A percentile compares a stretch with the other conserved stretches of the same genome.
These are phyloP conservation scores for Termitomyces sp. DNA, from an alignment of 1,284 basidiomycete species.

Conservation along the genomic window DNA sequence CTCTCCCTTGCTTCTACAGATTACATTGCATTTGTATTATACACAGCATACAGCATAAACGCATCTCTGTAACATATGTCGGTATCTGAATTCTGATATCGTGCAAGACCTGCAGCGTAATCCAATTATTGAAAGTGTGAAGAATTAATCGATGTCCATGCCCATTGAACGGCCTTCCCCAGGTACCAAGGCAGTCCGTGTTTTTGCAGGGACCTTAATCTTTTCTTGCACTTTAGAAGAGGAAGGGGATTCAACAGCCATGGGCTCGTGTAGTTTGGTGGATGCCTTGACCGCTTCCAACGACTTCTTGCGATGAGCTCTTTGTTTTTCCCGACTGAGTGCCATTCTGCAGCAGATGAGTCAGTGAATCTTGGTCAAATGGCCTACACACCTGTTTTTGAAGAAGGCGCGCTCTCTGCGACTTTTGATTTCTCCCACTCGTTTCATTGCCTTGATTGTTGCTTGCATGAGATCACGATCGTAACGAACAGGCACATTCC, in stretches of 20 bases:
- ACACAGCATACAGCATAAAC: slow-evolving; percentile 16
- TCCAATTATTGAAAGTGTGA: slow-evolving; percentile 2
- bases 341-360: slow-evolving; percentile 62
- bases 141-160: slow-evolving; percentile 70
- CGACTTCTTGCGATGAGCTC: slow-evolving; percentile 62
- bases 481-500: slow-evolving; percentile 97
- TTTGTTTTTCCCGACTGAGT: slow-evolving; percentile 66
- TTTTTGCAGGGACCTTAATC: slow-evolving; percentile 71
- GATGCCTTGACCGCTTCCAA: slow-evolving; percentile 52
- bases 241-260: slow-evolving; percentile 39
- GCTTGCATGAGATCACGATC: slow-evolving; percentile 91
- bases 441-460: slow-evolving; percentile 97
- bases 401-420: slow-evolving; percentile 96
- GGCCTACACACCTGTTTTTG: slow-evolving; percentile 73
- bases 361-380: neutral
- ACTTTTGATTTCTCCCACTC: slow-evolving; percentile 89
- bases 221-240: slow-evolving; percentile 63
- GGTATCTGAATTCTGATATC: neutral
- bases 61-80: slow-evolving; percentile 2
- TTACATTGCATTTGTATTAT: slow-evolving; percentile 13
- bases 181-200: slow-evolving; percentile 67
- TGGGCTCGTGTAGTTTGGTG: slow-evolving; percentile 72
- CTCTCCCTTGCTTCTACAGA: neutral
- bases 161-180: slow-evolving; percentile 77
- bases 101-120: neutral